phyloP scores from a whole-genome alignment of 306 rosid species.

The Vicia sativa region DNA sequence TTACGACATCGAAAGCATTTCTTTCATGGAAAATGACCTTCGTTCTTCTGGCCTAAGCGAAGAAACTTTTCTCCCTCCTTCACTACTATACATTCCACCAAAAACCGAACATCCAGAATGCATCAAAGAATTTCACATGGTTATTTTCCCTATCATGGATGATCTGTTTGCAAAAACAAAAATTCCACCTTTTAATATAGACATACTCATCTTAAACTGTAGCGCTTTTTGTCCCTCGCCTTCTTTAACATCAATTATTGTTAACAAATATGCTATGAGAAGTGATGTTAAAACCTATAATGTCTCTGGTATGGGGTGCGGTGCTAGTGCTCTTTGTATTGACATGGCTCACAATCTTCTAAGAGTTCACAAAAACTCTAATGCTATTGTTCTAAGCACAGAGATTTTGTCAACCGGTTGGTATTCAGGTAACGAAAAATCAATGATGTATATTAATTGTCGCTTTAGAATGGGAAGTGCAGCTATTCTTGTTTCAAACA shows the following conservation, averaged over 20 bases:
- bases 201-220: slow-evolving; percentile 72
- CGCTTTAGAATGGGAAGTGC: slow-evolving; percentile 88
- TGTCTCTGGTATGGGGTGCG: slow-evolving; percentile 93
- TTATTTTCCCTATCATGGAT: slow-evolving; percentile 65
- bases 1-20: slow-evolving; percentile 54
- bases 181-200: slow-evolving; percentile 57
- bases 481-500: slow-evolving; percentile 77
- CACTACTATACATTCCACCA: slow-evolving; percentile 78
- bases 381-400: slow-evolving; percentile 72
- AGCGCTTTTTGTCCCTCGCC: slow-evolving; percentile 81
- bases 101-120: slow-evolving; percentile 54
- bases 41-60: slow-evolving; percentile 72
- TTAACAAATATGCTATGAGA: slow-evolving; percentile 72
- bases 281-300: slow-evolving; percentile 68
- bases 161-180: slow-evolving; percentile 70
- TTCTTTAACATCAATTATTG: slow-evolving; percentile 64
- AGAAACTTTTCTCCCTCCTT: slow-evolving; percentile 74
- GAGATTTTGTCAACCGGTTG: slow-evolving; percentile 75
- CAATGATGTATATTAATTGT: slow-evolving; percentile 69
- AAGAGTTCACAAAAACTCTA: slow-evolving; percentile 50
- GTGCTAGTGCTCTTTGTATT: slow-evolving; percentile 68
- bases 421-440: slow-evolving; percentile 70
- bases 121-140: slow-evolving; percentile 73
- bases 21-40: slow-evolving; percentile 75
- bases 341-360: slow-evolving; percentile 68